Percentiles rank a stretch among this genome's conserved stretches.
Evolutionary conservation across 2,329 filamentous ascomycete genomes (phyloP).

Genomic region (Pseudogymnoascus sp.): DNA sequence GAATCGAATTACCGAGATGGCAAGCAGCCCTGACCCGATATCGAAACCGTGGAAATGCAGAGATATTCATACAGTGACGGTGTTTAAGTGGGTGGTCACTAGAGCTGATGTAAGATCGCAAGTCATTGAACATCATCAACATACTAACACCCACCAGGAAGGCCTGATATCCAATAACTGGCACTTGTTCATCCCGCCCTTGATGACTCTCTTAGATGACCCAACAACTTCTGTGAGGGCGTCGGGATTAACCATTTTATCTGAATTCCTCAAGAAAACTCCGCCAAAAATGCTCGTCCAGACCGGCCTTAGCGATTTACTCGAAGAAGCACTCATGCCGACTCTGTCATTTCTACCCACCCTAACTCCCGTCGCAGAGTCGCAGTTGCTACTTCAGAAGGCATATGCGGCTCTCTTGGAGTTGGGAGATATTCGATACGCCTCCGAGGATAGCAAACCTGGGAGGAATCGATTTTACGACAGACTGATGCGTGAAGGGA

Average conservation of each 20-base stretch:
- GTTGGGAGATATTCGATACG: slow-evolving; percentile 35
- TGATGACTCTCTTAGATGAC: slow-evolving; percentile 64
- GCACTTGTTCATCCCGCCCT: slow-evolving; percentile 61
- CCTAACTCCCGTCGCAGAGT: slow-evolving; percentile 67
- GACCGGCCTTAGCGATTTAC: slow-evolving; percentile 60
- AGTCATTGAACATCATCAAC: slow-evolving; percentile 23
- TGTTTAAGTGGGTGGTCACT: slow-evolving; percentile 55
- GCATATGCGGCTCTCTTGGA: slow-evolving; percentile 61
- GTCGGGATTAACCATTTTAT: slow-evolving; percentile 49
- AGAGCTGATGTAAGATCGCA: slow-evolving; percentile 37
- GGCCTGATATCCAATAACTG: slow-evolving; percentile 48
- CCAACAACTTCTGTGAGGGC: slow-evolving; percentile 44
- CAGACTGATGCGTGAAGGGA: slow-evolving; percentile 47
- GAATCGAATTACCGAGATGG: slow-evolving; percentile 31
- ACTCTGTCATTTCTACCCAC: slow-evolving; percentile 70
- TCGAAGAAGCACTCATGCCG: slow-evolving; percentile 62
- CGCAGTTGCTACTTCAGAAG: slow-evolving; percentile 52
- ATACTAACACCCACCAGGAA: slow-evolving; percentile 28
- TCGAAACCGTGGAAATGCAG: slow-evolving; percentile 57
- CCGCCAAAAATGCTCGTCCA: slow-evolving; percentile 45
- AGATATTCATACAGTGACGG: slow-evolving; percentile 42
- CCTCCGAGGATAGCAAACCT: slow-evolving; percentile 21
- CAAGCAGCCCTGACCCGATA: slow-evolving; percentile 32
- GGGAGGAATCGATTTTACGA: slow-evolving; percentile 40
- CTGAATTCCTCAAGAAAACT: slow-evolving; percentile 47